phyloP scores from a whole-genome alignment of 345 rosid genomes.

The Carallia pectinifolia region DNA sequence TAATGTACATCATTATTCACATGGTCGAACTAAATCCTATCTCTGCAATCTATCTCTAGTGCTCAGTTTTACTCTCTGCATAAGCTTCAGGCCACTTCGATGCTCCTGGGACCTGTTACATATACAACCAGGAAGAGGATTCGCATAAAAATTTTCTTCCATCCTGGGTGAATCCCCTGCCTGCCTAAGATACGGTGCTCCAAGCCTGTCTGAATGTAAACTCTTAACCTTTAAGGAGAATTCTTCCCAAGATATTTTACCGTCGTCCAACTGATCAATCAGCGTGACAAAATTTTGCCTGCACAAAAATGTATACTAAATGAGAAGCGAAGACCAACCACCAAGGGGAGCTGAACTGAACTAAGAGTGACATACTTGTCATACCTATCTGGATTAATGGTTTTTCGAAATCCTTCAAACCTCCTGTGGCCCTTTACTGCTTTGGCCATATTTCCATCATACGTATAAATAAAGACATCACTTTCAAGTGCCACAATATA shows the following conservation, averaged over 20 bases:
- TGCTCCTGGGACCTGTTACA: conserved; percentile 47
- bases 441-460: conserved; percentile 97
- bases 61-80: conserved; percentile 29
- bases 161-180: conserved; percentile 65
- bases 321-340: not conserved
- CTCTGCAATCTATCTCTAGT: conserved; percentile 31
- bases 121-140: conserved; percentile 86
- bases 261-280: conserved; percentile 71
- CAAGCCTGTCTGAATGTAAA: conserved; percentile 62
- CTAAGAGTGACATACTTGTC: not conserved
- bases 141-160: conserved; percentile 90
- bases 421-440: conserved; percentile 94
- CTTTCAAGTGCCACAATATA: conserved; percentile 88
- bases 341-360: not conserved
- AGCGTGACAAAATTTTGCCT: conserved; percentile 66
- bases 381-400: conserved; percentile 86
- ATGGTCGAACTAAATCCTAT: conserved; percentile 15
- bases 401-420: conserved; percentile 80
- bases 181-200: conserved; percentile 66
- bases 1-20: conserved; percentile 8
- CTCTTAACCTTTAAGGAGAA: conserved; percentile 66
- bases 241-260: conserved; percentile 60
- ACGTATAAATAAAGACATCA: conserved; percentile 86
- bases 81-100: conserved; percentile 20
- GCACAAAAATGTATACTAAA: conserved; percentile 21